phyloP scores from a whole-genome alignment of 768 basidiomycete genomes.

The Tulasnella sp. region DNA sequence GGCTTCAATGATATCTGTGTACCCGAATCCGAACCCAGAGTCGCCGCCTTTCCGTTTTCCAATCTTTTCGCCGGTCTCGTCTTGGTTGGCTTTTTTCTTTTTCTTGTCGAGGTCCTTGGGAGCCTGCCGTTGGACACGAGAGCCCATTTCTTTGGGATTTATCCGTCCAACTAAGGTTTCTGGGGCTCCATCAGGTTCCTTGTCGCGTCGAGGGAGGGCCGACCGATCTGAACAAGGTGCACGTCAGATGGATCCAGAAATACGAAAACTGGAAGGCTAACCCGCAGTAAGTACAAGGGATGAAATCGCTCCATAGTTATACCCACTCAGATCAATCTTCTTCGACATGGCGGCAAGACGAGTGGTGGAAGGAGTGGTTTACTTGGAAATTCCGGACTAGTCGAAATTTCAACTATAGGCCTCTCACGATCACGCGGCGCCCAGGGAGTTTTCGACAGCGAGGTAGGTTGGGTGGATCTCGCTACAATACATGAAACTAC shows the following conservation, averaged over 20 bases:
- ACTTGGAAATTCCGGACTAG: not conserved
- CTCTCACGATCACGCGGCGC: no score
- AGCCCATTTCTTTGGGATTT: constrained; percentile 84
- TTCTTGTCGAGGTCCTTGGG: constrained; percentile 89
- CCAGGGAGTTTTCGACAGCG: no score
- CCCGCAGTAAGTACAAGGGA: constrained; percentile 86
- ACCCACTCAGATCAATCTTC: constrained; percentile 75
- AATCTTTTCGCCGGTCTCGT: constrained; percentile 40
- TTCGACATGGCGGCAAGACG: constrained; percentile 20
- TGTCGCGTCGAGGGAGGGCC: constrained; percentile 70
- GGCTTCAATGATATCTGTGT: constrained; percentile 85
- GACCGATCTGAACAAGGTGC: constrained; percentile 40
- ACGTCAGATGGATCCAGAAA: not conserved
- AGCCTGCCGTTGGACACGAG: constrained; percentile 65
- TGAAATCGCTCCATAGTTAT: constrained; percentile 94
- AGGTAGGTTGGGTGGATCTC: no score
- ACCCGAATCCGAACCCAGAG: constrained; percentile 43
- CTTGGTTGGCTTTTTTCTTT: constrained; percentile 69
- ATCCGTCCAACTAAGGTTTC: constrained; percentile 88
- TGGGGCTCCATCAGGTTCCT: constrained; percentile 93
- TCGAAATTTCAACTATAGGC: not conserved
- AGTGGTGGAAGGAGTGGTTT: not conserved
- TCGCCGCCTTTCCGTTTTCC: constrained; percentile 47
- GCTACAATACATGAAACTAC: no score
- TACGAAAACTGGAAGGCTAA: constrained; percentile 21